phyloP scores from a whole-genome alignment of 106 monocot genomes.

The Amphibolis antarctica region DNA sequence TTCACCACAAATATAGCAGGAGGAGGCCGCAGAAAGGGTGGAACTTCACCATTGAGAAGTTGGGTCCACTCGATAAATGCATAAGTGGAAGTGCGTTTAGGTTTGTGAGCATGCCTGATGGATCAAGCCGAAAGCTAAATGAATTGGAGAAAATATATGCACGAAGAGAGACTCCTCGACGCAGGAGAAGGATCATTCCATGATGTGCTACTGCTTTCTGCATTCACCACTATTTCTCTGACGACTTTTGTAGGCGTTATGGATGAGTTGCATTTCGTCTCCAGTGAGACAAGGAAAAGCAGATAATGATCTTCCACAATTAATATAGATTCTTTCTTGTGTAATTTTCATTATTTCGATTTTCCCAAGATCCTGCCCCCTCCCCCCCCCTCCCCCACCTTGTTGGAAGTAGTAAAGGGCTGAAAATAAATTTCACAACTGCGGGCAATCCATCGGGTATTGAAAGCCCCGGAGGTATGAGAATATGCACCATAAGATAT shows the following conservation, averaged over 20 bases:
- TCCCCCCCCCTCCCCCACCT: too few species aligned
- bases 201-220: conserved; percentile 4
- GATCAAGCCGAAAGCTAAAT: conserved; percentile 48
- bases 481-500: too few species aligned
- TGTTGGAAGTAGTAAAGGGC: too few species aligned
- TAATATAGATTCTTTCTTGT: neutral
- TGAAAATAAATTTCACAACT: too few species aligned
- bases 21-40: conserved; percentile 65
- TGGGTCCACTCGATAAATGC: conserved; percentile 53
- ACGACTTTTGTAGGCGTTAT: neutral
- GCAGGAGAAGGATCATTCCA: conserved; percentile 47
- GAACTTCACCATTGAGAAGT: conserved; percentile 82
- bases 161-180: conserved; percentile 68
- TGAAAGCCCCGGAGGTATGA: too few species aligned
- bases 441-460: too few species aligned
- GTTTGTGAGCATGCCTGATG: conserved; percentile 60
- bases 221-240: neutral
- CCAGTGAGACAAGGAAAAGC: neutral
- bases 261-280: neutral
- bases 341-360: neutral
- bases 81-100: conserved; percentile 44
- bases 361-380: too few species aligned
- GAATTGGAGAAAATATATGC: conserved; percentile 86
- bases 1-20: conserved; percentile 76
- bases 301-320: neutral